Evolutionary conservation across 805 yeast species (phyloP).

Genomic region (Ogataea paradorogensis): DNA sequence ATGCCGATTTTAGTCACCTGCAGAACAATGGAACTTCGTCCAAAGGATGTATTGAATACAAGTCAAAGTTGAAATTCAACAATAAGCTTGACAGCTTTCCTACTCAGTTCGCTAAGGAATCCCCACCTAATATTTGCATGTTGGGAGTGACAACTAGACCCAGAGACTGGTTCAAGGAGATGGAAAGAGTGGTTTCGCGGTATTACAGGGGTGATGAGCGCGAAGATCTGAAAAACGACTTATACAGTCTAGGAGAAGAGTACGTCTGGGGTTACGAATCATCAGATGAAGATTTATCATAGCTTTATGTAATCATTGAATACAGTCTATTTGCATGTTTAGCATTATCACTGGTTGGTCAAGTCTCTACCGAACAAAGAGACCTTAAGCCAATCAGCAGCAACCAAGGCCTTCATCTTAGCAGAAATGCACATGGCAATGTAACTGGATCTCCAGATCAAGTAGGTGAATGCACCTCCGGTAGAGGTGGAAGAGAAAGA

Average conservation of each 20-base stretch:
- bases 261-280: conserved; percentile 52
- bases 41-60: conserved; percentile 12
- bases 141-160: conserved; percentile 27
- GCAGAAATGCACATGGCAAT: conserved; percentile 54
- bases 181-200: conserved; percentile 27
- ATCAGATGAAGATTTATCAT: conserved; percentile 38
- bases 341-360: conserved; percentile 42
- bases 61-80: conserved; percentile 13
- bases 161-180: conserved; percentile 19
- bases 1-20: background rate
- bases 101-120: conserved; percentile 12
- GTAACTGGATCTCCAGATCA: conserved; percentile 55
- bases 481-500: conserved; percentile 46
- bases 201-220: conserved; percentile 44
- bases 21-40: background rate
- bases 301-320: conserved; percentile 1
- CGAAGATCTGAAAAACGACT: conserved; percentile 49
- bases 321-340: conserved; percentile 8
- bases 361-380: conserved; percentile 53
- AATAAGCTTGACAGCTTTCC: conserved; percentile 35
- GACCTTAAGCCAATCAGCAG: conserved; percentile 51
- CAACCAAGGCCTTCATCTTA: conserved; percentile 49
- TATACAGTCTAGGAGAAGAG: conserved; percentile 42
- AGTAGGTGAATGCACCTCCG: conserved; percentile 53
- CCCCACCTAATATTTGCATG: conserved; percentile 12